Percentiles rank a stretch among this genome's conserved stretches.
Conservation (phyloP, 2,329 filamentous ascomycete genomes). For the Nemania bipapillata region DNA sequence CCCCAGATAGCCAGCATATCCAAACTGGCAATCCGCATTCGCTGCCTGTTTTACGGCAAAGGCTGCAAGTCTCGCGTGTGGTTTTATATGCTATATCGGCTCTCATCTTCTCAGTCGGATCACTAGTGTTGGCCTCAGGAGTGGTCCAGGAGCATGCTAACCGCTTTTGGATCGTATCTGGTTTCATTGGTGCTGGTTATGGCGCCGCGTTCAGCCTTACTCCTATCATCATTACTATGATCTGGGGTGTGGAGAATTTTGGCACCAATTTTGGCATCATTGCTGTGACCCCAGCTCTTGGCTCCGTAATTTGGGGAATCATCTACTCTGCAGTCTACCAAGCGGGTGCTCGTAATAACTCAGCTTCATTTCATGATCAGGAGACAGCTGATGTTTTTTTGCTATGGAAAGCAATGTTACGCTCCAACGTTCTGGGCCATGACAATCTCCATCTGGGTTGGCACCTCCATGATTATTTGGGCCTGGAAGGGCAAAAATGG, state of each 20-base stretch:
- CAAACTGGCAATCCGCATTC: conserved; percentile 56
- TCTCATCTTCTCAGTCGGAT: conserved; percentile 76
- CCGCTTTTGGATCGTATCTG: conserved; percentile 86
- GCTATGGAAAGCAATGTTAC: conserved; percentile 85
- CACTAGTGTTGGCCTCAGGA: conserved; percentile 81
- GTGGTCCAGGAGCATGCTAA: conserved; percentile 76
- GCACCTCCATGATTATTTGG: conserved; percentile 75
- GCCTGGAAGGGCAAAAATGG: conserved; percentile 83
- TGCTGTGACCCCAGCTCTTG: conserved; percentile 87
- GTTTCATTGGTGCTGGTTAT: conserved; percentile 88
- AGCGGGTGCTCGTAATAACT: conserved; percentile 64
- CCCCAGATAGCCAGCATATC: conserved; percentile 68
- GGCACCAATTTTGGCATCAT: conserved; percentile 98
- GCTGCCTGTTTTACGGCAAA: conserved; percentile 51
- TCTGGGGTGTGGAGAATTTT: conserved; percentile 99
- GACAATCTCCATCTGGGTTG: conserved; percentile 80
- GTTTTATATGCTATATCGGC: conserved; percentile 81
- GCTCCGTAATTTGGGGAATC: conserved; percentile 88
- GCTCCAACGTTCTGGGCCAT: conserved; percentile 86
- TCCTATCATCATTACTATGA: conserved; percentile 92
- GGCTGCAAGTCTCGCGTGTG: conserved; percentile 77
- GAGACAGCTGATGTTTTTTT: conserved; percentile 68
- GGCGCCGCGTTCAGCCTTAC: conserved; percentile 89
- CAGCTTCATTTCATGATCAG: conserved; percentile 49
- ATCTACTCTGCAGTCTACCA: conserved; percentile 88